Evolutionary conservation across 208 protist genomes (phyloP).

Genomic region (Wallacemonas sp.): DNA sequence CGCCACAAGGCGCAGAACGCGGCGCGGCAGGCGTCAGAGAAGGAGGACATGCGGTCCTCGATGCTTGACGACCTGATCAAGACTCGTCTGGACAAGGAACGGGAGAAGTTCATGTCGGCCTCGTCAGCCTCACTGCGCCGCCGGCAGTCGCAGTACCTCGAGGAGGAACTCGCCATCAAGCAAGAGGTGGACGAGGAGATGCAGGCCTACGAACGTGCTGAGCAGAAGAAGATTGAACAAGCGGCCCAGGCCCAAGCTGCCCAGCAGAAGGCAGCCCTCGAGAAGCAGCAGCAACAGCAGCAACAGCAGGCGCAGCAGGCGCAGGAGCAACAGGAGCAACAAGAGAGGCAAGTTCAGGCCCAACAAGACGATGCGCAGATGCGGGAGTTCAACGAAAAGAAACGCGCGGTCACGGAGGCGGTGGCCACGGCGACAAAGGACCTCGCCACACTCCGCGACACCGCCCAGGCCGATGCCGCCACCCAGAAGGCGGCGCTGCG

Average conservation of each 20-base stretch:
- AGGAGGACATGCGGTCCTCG: constrained; percentile 37
- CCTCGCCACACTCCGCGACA: neutral
- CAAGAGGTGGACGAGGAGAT: constrained; percentile 72
- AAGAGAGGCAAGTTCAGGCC: constrained; percentile 17
- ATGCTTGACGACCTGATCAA: constrained; percentile 41
- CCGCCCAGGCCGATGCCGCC: neutral
- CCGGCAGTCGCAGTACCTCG: constrained; percentile 34
- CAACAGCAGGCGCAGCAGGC: constrained; percentile 4
- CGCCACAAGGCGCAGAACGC: constrained; percentile 32
- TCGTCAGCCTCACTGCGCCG: constrained; percentile 29
- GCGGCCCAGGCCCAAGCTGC: constrained; percentile 5
- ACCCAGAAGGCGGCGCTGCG: constrained; percentile 3
- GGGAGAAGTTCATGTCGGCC: constrained; percentile 31
- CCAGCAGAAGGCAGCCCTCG: constrained; percentile 10
- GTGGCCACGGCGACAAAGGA: constrained; percentile 1
- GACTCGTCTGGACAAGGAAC: constrained; percentile 35
- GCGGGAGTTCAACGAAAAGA: constrained; percentile 1
- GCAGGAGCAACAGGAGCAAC: constrained; percentile 17
- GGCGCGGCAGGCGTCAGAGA: constrained; percentile 32
- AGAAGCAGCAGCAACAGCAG: constrained; percentile 5
- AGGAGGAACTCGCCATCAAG: constrained; percentile 47
- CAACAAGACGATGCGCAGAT: too few species aligned
- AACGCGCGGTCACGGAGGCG: neutral
- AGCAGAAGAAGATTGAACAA: constrained; percentile 28
- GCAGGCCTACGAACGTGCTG: constrained; percentile 38